These are phyloP conservation scores for Taphrina pruni DNA, from an alignment of 1,139 yeast species.

Conservation along the genomic window DNA sequence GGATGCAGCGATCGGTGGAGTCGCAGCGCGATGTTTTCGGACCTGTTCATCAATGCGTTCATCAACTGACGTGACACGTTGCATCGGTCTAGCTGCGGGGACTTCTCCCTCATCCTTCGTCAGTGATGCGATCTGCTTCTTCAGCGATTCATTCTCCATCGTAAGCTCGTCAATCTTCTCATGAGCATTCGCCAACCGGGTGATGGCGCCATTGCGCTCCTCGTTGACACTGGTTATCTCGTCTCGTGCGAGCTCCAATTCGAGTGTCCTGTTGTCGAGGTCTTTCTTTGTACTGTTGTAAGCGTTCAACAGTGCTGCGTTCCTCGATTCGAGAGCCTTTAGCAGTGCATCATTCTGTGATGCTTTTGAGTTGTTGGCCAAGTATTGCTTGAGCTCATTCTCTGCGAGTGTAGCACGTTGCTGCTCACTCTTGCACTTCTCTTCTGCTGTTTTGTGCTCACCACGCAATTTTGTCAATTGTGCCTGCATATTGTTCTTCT, in stretches of 20 bases:
- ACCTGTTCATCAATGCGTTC: constrained; percentile 19
- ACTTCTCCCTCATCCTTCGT: background rate
- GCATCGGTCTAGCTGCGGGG: background rate
- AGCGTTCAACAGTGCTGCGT: constrained; percentile 12
- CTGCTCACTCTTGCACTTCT: constrained; percentile 41
- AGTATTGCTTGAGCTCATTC: constrained; percentile 42
- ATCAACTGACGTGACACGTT: constrained; percentile 2
- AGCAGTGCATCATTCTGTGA: background rate
- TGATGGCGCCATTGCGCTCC: constrained; percentile 45
- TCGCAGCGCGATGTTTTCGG: background rate
- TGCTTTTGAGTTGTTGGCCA: constrained; percentile 19
- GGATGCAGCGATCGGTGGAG: background rate
- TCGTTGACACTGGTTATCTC: constrained; percentile 42
- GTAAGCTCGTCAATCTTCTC: constrained; percentile 43
- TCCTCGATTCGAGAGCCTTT: constrained; percentile 25
- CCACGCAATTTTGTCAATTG: constrained; percentile 39
- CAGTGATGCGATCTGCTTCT: constrained; percentile 28
- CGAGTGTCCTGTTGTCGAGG: constrained; percentile 27
- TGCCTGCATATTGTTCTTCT: constrained; percentile 40
- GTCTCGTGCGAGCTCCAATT: constrained; percentile 40
- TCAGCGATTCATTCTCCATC: constrained; percentile 37
- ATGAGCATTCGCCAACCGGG: constrained; percentile 42
- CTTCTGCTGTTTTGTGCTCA: constrained; percentile 33
- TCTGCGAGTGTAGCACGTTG: constrained; percentile 42
- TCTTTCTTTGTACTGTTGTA: constrained; percentile 21